Evolutionary conservation across 495 filamentous ascomycete species (phyloP), one percentile per base, ranked within the genome.

Genomic region (Patellaria atrata): DNA sequence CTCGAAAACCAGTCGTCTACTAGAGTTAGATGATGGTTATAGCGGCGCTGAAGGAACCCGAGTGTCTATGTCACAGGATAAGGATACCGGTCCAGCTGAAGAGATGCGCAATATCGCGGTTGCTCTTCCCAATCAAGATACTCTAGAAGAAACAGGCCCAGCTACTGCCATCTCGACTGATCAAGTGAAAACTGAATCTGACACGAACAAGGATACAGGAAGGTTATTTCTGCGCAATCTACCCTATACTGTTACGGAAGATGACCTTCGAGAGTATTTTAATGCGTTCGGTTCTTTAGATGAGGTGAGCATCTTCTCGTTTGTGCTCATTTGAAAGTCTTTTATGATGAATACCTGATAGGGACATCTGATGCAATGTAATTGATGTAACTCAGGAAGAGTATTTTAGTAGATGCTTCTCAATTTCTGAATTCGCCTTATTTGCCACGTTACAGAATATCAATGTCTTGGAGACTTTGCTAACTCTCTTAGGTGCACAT

Each of bases 301-400:
- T 66, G 91, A 96, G 78, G 89, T 96, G 70, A 68, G 79, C 13
- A 13, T 20, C 13, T 21, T 3, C 33, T 41, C 39, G 38, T 50
- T 33, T 48, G 53, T 38, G 30, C 32, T 30, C 33, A 22, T 28
- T 18, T 33, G 30, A 3, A 22, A 1, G 21, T 12, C 26, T 33
- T 56, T 54, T 52, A 66, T 86, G 87, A 94, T 94, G 87, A 94
- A 77, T 58, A 71, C 78, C 78, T 73, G 87, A 94, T 96, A 96
- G 89, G 89, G 89, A 94, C 87, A 96, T 69, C 85, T 79, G 74
- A 94, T 89, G 76, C 73, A 57, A 53, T 58, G 71, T 70, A 71
- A 30, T 53, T 77, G 75, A 76, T 75, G 64, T 67, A 48, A 70
- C 36, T 27, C 57, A 64, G 63, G 66, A 58, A 71, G 69, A 69